Conservation (phyloP, 2,329 filamentous ascomycete genomes). For the Aureobasidium melanogenum region DNA sequence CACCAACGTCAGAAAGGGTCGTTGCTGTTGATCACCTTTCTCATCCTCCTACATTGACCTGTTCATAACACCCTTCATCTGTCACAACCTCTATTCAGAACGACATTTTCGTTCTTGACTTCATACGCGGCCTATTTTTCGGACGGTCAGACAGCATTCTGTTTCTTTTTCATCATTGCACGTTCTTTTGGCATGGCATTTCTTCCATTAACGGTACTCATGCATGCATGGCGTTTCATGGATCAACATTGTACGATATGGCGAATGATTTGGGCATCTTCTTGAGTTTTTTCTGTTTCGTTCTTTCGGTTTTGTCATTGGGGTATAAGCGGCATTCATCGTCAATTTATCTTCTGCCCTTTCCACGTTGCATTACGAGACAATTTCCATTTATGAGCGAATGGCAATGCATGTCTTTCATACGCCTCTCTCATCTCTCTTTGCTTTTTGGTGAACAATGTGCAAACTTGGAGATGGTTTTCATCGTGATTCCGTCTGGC, state of each 20-base stretch:
- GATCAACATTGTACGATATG: not conserved
- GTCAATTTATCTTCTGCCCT: not conserved
- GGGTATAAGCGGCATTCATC: not conserved
- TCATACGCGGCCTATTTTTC: no score
- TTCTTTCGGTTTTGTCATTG: not conserved
- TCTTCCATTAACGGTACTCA: not conserved
- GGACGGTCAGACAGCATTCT: not conserved
- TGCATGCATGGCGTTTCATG: conserved; percentile 1
- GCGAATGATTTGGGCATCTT: not conserved
- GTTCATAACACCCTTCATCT: not conserved
- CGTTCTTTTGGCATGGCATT: not conserved
- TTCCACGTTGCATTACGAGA: not conserved
- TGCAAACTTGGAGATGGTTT: no score
- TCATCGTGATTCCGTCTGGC: no score
- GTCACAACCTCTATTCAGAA: not conserved
- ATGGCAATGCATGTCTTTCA: not conserved
- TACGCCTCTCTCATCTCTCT: not conserved
- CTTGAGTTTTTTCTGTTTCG: not conserved
- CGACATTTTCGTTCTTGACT: not conserved
- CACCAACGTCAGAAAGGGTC: not conserved
- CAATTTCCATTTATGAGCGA: not conserved
- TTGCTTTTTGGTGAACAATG: not conserved
- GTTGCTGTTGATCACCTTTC: not conserved
- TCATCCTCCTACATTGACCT: not conserved
- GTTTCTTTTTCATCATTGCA: not conserved